Base-by-base conservation (phyloP, 441 rosid genomes). In the Euphorbia corollata region DNA sequence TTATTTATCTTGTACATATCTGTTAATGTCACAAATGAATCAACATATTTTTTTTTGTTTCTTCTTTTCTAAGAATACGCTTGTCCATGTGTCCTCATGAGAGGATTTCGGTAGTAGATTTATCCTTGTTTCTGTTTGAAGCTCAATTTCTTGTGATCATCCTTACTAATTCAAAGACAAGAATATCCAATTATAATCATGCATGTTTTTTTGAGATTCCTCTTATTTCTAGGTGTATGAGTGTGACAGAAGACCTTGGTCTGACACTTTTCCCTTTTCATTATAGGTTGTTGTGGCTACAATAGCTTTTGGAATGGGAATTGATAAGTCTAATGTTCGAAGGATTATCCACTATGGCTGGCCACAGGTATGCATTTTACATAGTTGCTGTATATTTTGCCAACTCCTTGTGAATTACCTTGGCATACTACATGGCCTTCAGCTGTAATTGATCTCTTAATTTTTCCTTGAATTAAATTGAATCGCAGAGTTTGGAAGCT, bases 281-380 rank as follows among this genome's bases (percentile, higher is more conserved):
- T 38, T 78, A 59, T 71, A 88, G 98, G 93, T 92, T 72, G 87
- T 92, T 68, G 93, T 90, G 64, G 96, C 98, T 10, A 92, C 97
- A 30, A 73, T 92, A 69, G 98, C 98, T 62, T 92, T 92, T 77
- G 98, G 98, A 67, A 92, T 92, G 97, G 98, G 97, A 45, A 92
- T 92, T 57, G 96, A 92, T 84, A 88, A 88, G 77, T 80, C 74
- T 74, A 88, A 92, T 71, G 92, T 92, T 60, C 75, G 94, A 73
- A 80, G 83, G 79, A 83, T 92, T 70, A 80, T 92, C 55, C 98
- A 92, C 78, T 92, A 92, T 70, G 98, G 98, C 70, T 92, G 89
- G 98, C 97, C 96, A 30, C 98, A 92, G 97, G 97, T 88, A 68
- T 63, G 43, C 47, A 59, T 51, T 60, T 54, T 16, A 19, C 51